Evolutionary conservation across 2,329 filamentous ascomycete genomes (phyloP).

Genomic region (Plectosphaerella cucumerina): DNA sequence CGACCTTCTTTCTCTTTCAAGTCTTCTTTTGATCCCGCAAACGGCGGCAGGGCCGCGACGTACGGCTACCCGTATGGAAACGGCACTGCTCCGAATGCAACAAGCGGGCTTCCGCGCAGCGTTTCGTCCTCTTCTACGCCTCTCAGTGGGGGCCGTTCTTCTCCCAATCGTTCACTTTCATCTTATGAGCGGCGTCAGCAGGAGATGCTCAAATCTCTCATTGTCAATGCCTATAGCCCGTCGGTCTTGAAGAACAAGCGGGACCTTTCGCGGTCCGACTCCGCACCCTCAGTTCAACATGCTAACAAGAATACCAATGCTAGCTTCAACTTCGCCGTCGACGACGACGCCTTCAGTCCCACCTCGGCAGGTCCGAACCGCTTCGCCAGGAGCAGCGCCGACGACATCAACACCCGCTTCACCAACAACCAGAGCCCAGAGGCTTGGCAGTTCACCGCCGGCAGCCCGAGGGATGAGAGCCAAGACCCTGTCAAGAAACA

Average conservation of each 20-base stretch:
- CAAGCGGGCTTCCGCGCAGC: neutral
- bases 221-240: conserved; percentile 22
- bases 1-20: conserved; percentile 8
- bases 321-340: conserved; percentile 49
- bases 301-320: conserved; percentile 27
- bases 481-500: conserved; percentile 24
- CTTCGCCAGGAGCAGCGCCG: conserved; percentile 48
- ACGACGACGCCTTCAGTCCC: conserved; percentile 34
- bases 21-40: neutral
- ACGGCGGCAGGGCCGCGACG: neutral
- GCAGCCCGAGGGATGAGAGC: conserved; percentile 22
- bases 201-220: conserved; percentile 29
- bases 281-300: conserved; percentile 1
- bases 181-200: conserved; percentile 37
- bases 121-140: neutral
- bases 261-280: conserved; percentile 3
- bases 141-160: conserved; percentile 14
- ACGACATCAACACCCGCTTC: conserved; percentile 61
- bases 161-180: conserved; percentile 16
- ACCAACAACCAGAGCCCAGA: conserved; percentile 41
- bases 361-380: conserved; percentile 29
- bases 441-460: conserved; percentile 50
- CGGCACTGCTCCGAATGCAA: neutral
- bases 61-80: neutral
- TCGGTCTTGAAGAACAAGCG: conserved; percentile 5